These are phyloP conservation scores for Cadophora malorum DNA, from an alignment of 2,329 filamentous ascomycete species.

Conservation along the genomic window DNA sequence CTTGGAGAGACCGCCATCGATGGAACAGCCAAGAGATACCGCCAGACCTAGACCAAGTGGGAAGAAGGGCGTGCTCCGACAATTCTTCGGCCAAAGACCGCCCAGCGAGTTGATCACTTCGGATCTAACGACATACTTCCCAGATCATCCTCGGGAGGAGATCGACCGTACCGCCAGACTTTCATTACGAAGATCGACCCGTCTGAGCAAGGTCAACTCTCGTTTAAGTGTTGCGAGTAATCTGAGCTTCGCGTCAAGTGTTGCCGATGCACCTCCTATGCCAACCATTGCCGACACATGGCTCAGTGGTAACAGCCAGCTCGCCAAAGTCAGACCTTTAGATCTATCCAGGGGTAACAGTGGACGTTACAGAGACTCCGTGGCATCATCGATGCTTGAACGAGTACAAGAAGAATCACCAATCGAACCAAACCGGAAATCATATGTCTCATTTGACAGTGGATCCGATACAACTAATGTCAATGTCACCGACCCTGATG, in stretches of 20 bases:
- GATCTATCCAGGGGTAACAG: constrained; percentile 48
- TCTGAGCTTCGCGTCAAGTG: constrained; percentile 87
- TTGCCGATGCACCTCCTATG: constrained; percentile 92
- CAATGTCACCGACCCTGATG: constrained; percentile 79
- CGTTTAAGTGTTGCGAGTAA: constrained; percentile 94
- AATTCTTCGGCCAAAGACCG: constrained; percentile 90
- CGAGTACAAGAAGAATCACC: constrained; percentile 88
- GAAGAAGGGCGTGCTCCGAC: constrained; percentile 69
- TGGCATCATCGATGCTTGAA: constrained; percentile 87
- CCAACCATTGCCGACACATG: constrained; percentile 95
- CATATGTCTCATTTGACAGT: constrained; percentile 86
- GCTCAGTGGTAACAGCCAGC: constrained; percentile 69
- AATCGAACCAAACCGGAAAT: constrained; percentile 87
- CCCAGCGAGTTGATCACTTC: constrained; percentile 98
- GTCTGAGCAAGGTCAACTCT: constrained; percentile 90
- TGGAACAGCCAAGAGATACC: constrained; percentile 45
- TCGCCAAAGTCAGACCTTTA: constrained; percentile 56
- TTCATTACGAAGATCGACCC: constrained; percentile 87
- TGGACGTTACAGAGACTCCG: constrained; percentile 79
- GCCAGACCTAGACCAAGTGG: constrained; percentile 39
- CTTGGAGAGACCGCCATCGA: constrained; percentile 61
- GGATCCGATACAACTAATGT: constrained; percentile 73
- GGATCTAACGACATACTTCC: constrained; percentile 96
- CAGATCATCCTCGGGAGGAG: constrained; percentile 89
- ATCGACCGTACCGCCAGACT: constrained; percentile 95